These are phyloP conservation scores for Capsicum pubescens DNA, from an alignment of 257 asterid species.

Conservation along the genomic window DNA sequence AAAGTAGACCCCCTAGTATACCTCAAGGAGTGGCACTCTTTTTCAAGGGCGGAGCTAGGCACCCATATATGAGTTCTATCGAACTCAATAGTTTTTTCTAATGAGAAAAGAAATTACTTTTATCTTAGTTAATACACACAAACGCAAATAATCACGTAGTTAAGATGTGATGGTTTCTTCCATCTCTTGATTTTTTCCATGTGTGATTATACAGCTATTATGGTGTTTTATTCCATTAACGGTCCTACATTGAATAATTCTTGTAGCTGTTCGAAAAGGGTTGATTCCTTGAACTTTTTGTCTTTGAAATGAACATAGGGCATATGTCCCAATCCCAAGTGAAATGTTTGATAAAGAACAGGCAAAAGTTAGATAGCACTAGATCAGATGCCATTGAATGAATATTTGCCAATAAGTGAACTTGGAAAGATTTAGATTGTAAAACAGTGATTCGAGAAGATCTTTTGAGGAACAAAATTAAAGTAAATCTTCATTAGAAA, in stretches of 20 bases:
- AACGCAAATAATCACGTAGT: too few relatives aligned
- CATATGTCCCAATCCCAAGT: background rate
- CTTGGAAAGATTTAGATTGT: background rate
- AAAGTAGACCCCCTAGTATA: background rate
- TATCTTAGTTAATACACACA: background rate
- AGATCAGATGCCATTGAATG: background rate
- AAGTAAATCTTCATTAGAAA: background rate
- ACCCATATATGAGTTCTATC: too few relatives aligned
- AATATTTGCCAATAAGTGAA: background rate
- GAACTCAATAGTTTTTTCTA: too few relatives aligned
- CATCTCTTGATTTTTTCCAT: background rate
- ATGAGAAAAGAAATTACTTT: background rate
- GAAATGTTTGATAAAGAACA: constrained; percentile 8
- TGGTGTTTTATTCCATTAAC: background rate
- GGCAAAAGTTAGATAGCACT: background rate
- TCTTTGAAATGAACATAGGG: background rate
- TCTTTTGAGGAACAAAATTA: background rate
- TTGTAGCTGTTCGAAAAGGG: background rate
- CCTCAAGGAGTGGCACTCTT: background rate
- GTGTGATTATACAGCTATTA: too few relatives aligned
- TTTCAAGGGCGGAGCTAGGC: too few relatives aligned
- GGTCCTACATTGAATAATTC: background rate
- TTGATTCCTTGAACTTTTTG: background rate
- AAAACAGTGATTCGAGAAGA: background rate
- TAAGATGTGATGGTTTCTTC: background rate